These are phyloP conservation scores for Diddensiella santjacobensis DNA, from an alignment of 805 yeast genomes.

Conservation along the genomic window DNA sequence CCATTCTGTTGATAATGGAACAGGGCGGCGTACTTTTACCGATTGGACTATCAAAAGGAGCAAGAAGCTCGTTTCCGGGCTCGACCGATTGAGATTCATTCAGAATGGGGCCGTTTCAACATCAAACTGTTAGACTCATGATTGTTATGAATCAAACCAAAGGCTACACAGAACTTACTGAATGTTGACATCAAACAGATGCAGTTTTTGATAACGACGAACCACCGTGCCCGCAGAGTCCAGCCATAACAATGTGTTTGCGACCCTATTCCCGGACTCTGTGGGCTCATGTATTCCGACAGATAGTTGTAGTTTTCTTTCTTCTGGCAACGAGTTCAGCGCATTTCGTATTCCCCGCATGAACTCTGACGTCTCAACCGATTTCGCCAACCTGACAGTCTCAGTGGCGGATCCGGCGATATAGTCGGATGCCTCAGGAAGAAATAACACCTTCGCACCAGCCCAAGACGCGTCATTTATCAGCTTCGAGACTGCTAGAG, in stretches of 20 bases:
- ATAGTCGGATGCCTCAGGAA: constrained; percentile 94
- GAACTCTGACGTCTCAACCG: constrained; percentile 42
- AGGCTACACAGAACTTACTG: constrained; percentile 21
- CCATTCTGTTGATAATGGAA: neutral
- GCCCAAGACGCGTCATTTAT: constrained; percentile 59
- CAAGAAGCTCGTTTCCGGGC: constrained; percentile 57
- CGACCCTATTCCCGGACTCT: constrained; percentile 44
- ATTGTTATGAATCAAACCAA: neutral
- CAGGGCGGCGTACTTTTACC: constrained; percentile 41
- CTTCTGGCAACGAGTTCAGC: constrained; percentile 41
- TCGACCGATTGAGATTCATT: constrained; percentile 77
- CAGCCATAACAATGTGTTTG: constrained; percentile 73
- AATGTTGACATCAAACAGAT: constrained; percentile 84
- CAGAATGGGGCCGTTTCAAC: constrained; percentile 68
- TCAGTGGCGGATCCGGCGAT: constrained; percentile 62
- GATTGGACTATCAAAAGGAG: constrained; percentile 55
- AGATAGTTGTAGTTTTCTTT: constrained; percentile 56
- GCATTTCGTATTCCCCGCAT: constrained; percentile 41
- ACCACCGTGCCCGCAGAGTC: constrained; percentile 58
- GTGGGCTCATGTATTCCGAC: constrained; percentile 87
- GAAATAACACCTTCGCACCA: constrained; percentile 66
- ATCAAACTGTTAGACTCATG: neutral
- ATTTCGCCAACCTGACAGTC: constrained; percentile 54
- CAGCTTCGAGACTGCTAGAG: constrained; percentile 52
- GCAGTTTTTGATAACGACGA: constrained; percentile 77